Percentiles rank a stretch among this genome's conserved stretches.
phyloP scores from a whole-genome alignment of 208 protist genomes.

The Leishmania gerbilli region DNA sequence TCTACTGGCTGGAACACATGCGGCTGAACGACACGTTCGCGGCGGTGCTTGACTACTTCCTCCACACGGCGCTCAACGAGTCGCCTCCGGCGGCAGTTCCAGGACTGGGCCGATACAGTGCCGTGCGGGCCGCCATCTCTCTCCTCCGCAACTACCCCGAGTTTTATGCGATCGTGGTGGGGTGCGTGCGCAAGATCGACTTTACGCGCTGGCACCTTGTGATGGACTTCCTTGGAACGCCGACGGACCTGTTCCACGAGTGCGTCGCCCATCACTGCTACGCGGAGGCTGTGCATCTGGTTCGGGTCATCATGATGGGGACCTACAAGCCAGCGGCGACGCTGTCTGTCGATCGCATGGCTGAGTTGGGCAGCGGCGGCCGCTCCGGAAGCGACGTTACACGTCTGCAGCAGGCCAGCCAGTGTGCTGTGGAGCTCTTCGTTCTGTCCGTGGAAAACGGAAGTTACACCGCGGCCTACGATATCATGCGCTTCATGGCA shows the following conservation, averaged over 20 bases:
- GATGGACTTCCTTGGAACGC: conserved; percentile 65
- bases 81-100: conserved; percentile 42
- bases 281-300: conserved; percentile 65
- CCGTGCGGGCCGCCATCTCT: conserved; percentile 44
- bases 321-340: conserved; percentile 27
- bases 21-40: conserved; percentile 60
- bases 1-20: conserved; percentile 75
- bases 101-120: conserved; percentile 36
- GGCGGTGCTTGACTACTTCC: conserved; percentile 57
- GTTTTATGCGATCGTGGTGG: conserved; percentile 67
- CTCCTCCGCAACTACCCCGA: conserved; percentile 76
- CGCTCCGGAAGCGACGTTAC: conserved; percentile 1
- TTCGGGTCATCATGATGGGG: conserved; percentile 71
- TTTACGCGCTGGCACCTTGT: conserved; percentile 58
- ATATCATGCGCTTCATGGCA: conserved; percentile 72
- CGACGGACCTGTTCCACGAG: conserved; percentile 64
- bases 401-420: conserved; percentile 35
- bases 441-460: conserved; percentile 33
- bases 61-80: conserved; percentile 67
- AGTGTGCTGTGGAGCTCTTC: conserved; percentile 47
- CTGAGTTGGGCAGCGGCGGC: conserved; percentile 5
- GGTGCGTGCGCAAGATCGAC: conserved; percentile 80
- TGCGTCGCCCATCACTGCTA: conserved; percentile 64
- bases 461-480: conserved; percentile 52
- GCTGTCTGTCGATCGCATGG: conserved; percentile 16